A percentile compares a stretch with the other conserved stretches of the same genome.
phyloP scores from a whole-genome alignment of 768 basidiomycete species.

The Hortiboletus flavorubellus region DNA sequence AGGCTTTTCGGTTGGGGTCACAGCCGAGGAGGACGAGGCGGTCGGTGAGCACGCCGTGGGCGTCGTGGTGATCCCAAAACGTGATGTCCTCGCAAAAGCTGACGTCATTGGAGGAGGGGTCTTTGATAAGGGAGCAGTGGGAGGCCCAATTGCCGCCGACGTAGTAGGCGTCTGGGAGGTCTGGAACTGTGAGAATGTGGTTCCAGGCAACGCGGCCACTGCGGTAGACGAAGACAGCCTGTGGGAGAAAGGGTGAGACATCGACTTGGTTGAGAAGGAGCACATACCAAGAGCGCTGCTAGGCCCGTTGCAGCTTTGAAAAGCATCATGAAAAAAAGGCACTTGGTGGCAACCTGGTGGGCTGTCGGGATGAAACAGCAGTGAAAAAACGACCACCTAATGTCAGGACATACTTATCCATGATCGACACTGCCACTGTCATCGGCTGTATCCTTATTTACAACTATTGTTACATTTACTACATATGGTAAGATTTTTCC shows the following conservation, averaged over 20 bases:
- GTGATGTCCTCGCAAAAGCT: slow-evolving; percentile 61
- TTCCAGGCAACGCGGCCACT: slow-evolving; percentile 41
- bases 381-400: too few species aligned
- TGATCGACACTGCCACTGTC: too few species aligned
- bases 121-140: slow-evolving; percentile 43
- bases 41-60: slow-evolving; percentile 35
- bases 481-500: too few species aligned
- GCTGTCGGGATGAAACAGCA: too few species aligned
- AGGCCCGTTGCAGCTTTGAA: slow-evolving; percentile 7
- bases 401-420: too few species aligned
- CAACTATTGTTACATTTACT: too few species aligned
- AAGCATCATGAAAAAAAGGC: slow-evolving; percentile 5
- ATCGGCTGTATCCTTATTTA: too few species aligned
- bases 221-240: slow-evolving; percentile 47
- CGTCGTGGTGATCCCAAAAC: slow-evolving; percentile 59
- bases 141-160: slow-evolving; percentile 44
- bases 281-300: slow-evolving; percentile 10
- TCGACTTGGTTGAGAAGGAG: neutral
- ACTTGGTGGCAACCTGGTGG: too few species aligned
- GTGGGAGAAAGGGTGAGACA: neutral
- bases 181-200: slow-evolving; percentile 39
- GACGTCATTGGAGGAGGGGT: slow-evolving; percentile 32
- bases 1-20: slow-evolving; percentile 46
- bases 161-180: slow-evolving; percentile 50
- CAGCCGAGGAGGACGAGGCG: slow-evolving; percentile 44